A percentile compares a stretch with the other conserved stretches of the same genome.
These are phyloP conservation scores for Gracilaria gracilis DNA, from an alignment of 23 red algal species.

Conservation along the genomic window DNA sequence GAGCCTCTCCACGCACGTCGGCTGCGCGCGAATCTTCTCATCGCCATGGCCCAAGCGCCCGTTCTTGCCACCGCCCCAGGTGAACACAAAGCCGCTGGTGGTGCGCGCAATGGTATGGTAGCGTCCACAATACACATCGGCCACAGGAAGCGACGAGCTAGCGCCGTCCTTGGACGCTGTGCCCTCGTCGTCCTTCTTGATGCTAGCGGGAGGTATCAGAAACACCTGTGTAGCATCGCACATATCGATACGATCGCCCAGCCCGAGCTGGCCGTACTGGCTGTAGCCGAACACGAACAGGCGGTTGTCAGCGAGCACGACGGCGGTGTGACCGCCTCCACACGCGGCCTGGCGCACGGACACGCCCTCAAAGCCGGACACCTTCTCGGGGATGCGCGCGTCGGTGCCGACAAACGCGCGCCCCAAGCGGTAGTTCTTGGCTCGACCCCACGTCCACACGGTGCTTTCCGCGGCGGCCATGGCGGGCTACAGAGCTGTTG, in stretches of 20 bases:
- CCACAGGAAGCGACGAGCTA: conserved; percentile 39
- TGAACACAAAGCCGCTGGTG: conserved; percentile 75
- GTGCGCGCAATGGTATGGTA: conserved; percentile 94
- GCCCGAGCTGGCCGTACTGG: conserved; percentile 96
- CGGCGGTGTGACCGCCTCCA: conserved; percentile 94
- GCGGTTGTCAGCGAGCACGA: conserved; percentile 70
- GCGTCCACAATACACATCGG: conserved; percentile 80
- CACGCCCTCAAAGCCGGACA: conserved; percentile 53
- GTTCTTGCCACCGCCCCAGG: conserved; percentile 99
- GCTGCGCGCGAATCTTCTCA: conserved; percentile 82
- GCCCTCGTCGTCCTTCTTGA: not conserved
- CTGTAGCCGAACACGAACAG: conserved; percentile 89
- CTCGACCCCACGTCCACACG: conserved; percentile 93
- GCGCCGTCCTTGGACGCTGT: conserved; percentile 19
- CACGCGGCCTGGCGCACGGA: conserved; percentile 69
- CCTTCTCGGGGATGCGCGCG: conserved; percentile 70
- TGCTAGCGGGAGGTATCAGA: conserved; percentile 41
- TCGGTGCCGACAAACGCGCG: conserved; percentile 72
- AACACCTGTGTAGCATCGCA: conserved; percentile 69
- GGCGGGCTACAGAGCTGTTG: not conserved
- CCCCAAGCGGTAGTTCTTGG: conserved; percentile 97
- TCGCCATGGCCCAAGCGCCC: conserved; percentile 90
- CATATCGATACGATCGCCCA: conserved; percentile 89
- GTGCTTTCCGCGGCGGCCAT: conserved; percentile 79
- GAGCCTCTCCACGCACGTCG: conserved; percentile 68